Evolutionary conservation across 2,329 filamentous ascomycete species (phyloP), one percentile per base, ranked within the genome.

Genomic region (Lecanicillium sp.): DNA sequence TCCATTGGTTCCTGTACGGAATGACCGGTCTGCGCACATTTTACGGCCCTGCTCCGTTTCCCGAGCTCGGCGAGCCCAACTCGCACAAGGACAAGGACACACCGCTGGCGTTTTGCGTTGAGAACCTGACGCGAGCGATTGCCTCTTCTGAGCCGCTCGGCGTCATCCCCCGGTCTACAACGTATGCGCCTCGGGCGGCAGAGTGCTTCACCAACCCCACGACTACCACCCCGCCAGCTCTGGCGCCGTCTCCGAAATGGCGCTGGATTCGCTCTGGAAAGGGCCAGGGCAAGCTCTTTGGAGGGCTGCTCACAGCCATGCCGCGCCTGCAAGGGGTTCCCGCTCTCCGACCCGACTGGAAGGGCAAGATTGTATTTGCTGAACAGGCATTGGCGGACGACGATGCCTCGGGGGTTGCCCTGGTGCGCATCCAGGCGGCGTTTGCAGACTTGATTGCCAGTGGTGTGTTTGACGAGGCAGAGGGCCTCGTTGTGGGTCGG

Each of bases 1-100:
- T 68, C 27, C 64, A 68, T 48, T 68, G 65, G 64, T 59, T 61
- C 35, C 47, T 68, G 25, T 43, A 61, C 43, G 56, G 55, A 1
- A 17, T 52, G 11, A 52, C 59, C 1, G 64, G 65, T 1, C 49
- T 68, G 22, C 60, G 63, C 30, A 66, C 64, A 4, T 68, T 67
- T 37, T 68, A 68, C 48, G 65, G 65, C 0, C 65, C 65, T 2
- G 53, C 58, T 4, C 48, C 57, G 2, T 54, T 66, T 33, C 50
- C 61, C 2, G 63, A 68, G 43, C 59, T 68, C 0, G 60, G 60
- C 22, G 58, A 57, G 25, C 33, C 47, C 2, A 44, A 37, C 8
- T 43, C 51, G 0, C 20, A 41, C 5, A 45, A 51, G 3, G 48
- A 56, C 12, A 49, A 54, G 11, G 36, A 44, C 4, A 53, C 54